Evolutionary conservation across 306 rosid species (phyloP).

Genomic region (Gastrolobium villosum): DNA sequence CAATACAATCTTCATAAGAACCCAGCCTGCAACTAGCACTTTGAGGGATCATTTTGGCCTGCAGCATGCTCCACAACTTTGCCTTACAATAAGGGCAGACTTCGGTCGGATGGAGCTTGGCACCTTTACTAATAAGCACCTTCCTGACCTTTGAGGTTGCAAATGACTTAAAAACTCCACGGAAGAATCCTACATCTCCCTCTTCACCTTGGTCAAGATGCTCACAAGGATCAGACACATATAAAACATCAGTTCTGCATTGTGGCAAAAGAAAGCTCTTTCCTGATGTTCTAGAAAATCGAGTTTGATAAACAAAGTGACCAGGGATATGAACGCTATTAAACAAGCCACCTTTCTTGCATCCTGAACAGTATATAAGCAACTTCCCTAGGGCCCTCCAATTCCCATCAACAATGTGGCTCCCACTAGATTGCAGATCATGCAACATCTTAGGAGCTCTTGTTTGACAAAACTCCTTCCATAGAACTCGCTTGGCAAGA

Average conservation of each 20-base stretch:
- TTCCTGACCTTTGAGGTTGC: constrained; percentile 77
- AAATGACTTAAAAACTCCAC: constrained; percentile 93
- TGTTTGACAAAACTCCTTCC: constrained; percentile 93
- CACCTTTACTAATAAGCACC: constrained; percentile 80
- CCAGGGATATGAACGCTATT: constrained; percentile 78
- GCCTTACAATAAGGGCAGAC: constrained; percentile 97
- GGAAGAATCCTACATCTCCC: constrained; percentile 92
- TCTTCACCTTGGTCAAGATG: constrained; percentile 97
- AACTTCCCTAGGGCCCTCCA: constrained; percentile 97
- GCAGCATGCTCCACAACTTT: constrained; percentile 93
- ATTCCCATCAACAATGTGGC: constrained; percentile 94
- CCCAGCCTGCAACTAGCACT: constrained; percentile 93
- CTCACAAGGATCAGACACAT: constrained; percentile 96
- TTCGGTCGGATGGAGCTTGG: constrained; percentile 87
- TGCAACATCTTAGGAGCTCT: constrained; percentile 92
- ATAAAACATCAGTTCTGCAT: constrained; percentile 92
- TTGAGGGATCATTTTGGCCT: constrained; percentile 93
- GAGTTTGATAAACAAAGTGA: constrained; percentile 84
- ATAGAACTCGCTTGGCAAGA: constrained; percentile 89
- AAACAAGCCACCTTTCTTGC: constrained; percentile 85
- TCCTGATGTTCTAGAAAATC: constrained; percentile 95
- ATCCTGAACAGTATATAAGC: constrained; percentile 90
- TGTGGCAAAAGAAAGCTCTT: constrained; percentile 92
- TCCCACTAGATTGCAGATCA: constrained; percentile 89
- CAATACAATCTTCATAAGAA: constrained; percentile 81